Evolutionary conservation across 2,329 filamentous ascomycete genomes (phyloP).

Genomic region (Penicillium fuscoglaucum): DNA sequence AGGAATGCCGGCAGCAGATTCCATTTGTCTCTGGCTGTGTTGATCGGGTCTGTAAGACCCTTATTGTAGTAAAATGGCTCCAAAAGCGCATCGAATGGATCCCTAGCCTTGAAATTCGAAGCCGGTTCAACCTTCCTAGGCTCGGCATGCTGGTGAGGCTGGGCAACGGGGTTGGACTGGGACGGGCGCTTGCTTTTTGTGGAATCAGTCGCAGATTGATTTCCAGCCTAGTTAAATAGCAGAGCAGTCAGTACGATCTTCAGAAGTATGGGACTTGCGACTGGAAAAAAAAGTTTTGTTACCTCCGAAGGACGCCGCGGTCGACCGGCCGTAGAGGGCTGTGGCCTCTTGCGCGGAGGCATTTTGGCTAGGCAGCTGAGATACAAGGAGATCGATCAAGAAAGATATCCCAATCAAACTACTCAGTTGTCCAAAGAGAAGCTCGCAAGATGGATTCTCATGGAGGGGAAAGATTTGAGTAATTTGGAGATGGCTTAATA

Average conservation of each 20-base stretch:
- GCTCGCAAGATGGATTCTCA: constrained; percentile 6
- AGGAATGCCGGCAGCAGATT: constrained; percentile 96
- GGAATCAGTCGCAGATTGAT: constrained; percentile 24
- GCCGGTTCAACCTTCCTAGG: constrained; percentile 20
- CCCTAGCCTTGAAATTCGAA: constrained; percentile 32
- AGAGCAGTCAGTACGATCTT: constrained; percentile 12
- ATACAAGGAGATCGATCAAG: not conserved
- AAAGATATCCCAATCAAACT: constrained; percentile 10
- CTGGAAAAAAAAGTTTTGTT: constrained; percentile 32
- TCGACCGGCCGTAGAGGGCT: constrained; percentile 31
- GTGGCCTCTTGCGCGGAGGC: constrained; percentile 41
- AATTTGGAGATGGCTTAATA: constrained; percentile 29
- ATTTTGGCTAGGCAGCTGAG: constrained; percentile 26
- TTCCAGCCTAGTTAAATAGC: constrained; percentile 1
- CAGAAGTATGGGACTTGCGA: not conserved
- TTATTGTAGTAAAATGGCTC: constrained; percentile 71
- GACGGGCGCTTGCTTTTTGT: constrained; percentile 32
- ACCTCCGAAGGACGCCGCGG: constrained; percentile 35
- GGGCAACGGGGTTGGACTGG: constrained; percentile 25
- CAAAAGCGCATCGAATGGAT: constrained; percentile 62
- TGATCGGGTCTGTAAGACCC: constrained; percentile 66
- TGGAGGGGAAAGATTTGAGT: constrained; percentile 28
- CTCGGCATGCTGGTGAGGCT: constrained; percentile 20
- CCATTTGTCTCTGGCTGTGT: constrained; percentile 83
- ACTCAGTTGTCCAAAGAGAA: constrained; percentile 8